Evolutionary conservation across 2,329 filamentous ascomycete genomes (phyloP).

Genomic region (Clonostachys chloroleuca): DNA sequence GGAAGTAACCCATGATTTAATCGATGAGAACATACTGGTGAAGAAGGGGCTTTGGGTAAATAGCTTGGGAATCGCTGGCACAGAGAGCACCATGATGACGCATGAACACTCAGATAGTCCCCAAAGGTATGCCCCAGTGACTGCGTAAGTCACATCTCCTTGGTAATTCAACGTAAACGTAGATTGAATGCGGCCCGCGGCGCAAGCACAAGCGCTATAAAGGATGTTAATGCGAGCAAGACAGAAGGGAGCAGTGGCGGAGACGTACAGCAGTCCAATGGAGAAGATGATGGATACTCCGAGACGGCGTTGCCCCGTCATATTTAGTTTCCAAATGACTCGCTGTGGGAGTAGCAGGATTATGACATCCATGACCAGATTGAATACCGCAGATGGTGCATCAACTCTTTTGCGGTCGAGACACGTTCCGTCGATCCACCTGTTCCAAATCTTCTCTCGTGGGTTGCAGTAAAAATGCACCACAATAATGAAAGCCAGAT

Average conservation of each 20-base stretch:
- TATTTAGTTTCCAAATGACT: slow-evolving; percentile 18
- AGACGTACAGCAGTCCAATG: slow-evolving; percentile 14
- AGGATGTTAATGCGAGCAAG: no score
- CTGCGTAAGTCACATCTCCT: no score
- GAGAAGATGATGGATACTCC: slow-evolving; percentile 19
- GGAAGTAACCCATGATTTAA: neutral
- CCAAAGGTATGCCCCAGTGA: neutral
- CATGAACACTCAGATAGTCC: neutral
- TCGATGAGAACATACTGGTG: neutral
- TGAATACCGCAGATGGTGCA: slow-evolving; percentile 10
- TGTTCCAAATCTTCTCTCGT: slow-evolving; percentile 15
- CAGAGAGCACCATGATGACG: neutral
- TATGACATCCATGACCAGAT: slow-evolving; percentile 14
- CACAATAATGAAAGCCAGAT: slow-evolving; percentile 8
- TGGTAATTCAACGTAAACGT: no score
- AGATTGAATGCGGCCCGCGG: neutral
- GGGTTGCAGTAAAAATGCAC: slow-evolving; percentile 15
- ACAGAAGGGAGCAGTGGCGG: neutral
- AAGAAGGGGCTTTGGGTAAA: neutral
- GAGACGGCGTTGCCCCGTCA: slow-evolving; percentile 16
- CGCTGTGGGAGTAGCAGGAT: slow-evolving; percentile 19
- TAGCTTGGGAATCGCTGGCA: neutral
- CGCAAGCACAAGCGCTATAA: neutral
- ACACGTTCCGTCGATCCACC: neutral
- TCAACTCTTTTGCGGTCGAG: slow-evolving; percentile 1